Conservation (phyloP, 208 protist species). For the Crithidia acanthocephali region DNA sequence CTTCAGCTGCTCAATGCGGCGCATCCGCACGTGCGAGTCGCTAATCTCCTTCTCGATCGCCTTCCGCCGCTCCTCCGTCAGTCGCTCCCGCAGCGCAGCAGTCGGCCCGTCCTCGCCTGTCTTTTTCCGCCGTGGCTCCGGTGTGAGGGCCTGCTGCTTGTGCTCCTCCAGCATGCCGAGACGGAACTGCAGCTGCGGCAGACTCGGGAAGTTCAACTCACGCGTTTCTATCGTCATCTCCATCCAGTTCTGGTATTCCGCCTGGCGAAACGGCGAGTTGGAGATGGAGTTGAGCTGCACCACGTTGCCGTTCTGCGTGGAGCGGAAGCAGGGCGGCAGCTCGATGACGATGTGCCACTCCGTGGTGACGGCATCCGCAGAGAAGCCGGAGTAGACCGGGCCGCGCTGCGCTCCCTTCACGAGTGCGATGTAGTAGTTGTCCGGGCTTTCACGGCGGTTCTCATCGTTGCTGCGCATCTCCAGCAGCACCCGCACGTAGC, state of each 20-base stretch:
- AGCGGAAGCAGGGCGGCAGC: conserved; percentile 87
- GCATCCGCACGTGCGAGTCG: conserved; percentile 68
- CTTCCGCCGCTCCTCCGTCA: conserved; percentile 38
- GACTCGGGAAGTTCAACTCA: conserved; percentile 62
- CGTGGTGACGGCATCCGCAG: conserved; percentile 77
- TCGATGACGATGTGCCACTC: conserved; percentile 92
- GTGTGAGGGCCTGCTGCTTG: conserved; percentile 75
- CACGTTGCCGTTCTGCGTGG: conserved; percentile 84
- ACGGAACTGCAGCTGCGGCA: conserved; percentile 82
- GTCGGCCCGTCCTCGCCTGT: conserved; percentile 60
- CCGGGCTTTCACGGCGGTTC: conserved; percentile 63
- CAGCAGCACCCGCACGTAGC: conserved; percentile 90
- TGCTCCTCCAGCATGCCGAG: conserved; percentile 88
- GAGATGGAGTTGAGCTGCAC: conserved; percentile 93
- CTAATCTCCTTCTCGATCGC: conserved; percentile 54
- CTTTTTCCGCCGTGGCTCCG: conserved; percentile 51
- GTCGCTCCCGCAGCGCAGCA: conserved; percentile 49
- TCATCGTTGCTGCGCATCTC: conserved; percentile 87
- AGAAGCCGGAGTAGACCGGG: conserved; percentile 88
- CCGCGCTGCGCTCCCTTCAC: conserved; percentile 82
- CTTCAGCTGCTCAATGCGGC: conserved; percentile 60
- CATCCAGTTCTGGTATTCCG: conserved; percentile 90
- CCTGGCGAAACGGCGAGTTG: conserved; percentile 83
- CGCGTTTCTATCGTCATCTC: conserved; percentile 60
- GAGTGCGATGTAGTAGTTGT: conserved; percentile 91